Evolutionary conservation across 2,329 filamentous ascomycete genomes (phyloP), one percentile per base, ranked within the genome.

Genomic region (Diplodia sapinea): DNA sequence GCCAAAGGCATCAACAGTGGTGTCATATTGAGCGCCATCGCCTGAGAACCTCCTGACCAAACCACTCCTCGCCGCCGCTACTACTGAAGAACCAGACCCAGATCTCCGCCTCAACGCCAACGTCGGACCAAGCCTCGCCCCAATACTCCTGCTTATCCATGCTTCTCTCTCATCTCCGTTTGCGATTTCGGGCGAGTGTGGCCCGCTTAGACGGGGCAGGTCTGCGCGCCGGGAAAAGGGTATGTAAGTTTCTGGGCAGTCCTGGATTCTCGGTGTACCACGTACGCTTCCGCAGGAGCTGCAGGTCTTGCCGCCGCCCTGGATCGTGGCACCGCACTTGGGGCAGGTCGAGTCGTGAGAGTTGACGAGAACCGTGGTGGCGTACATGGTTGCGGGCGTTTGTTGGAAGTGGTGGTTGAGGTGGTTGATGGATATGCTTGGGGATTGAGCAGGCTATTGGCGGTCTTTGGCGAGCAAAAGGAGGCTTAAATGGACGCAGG

Each of bases 201-300:
- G 6, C 12, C 20, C n/a, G 31, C 26, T 62, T 67, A 67, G 36
- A 67, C 55, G 33, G 65, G 65, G 56, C 65, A 67, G n/a, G 65
- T 67, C 65, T 67, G 49, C 8, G 13, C 26, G 43, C 23, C 23
- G 33, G 26, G 12, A 31, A 59, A 29, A 38, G 15, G 17, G 26
- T 47, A 36, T 49, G 55, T 55, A 12, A 54, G 26, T 20, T 36
- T 43, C n/a, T 43, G 8, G 15, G n/a, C 7, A 6, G 15, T 43
- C 33, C 7, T 29, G 40, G 7, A 8, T 26, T 57, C 12, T 31
- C 26, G 4, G 20, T 17, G 17, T 15, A 43, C 33, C 20, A 73
- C 76, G 72, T 65, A 79, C 77, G 69, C 74, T 76, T 65, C 78
- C 78, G 70, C 78, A 80, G 59, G 77, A 78, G 36, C 72, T 67